Base-by-base conservation (phyloP, 495 filamentous ascomycete genomes). In the Lepraria neglecta region DNA sequence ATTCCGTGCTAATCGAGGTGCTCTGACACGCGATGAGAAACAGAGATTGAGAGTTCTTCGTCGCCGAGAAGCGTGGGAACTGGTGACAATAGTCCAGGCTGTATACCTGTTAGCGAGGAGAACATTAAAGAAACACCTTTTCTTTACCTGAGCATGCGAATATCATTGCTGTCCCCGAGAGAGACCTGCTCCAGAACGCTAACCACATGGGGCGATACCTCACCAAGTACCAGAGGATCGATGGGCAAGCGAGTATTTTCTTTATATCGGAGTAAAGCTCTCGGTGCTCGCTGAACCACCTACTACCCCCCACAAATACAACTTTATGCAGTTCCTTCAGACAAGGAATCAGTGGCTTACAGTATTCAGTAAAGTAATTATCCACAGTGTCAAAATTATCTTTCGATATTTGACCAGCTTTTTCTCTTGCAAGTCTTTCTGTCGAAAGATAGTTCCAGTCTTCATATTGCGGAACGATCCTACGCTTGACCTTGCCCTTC, bases 281-380 rank as follows among this genome's bases (percentile, higher is more conserved):
- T 63, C n/a, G 28, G 9, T 63, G 5, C 54, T 59, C 47, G 5
- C 3, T 33, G 6, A 45, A 46, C 28, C 56, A 45, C 12, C 15
- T 31, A 12, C 44, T 54, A 4, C 46, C 45, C 14, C 30, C 48
- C 3, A 24, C 3, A 50, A 64, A 60, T 55, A 60, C 30, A 0
- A 45, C 56, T 60, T 50, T 43, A 38, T 60, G 21, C 40, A 64
- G 57, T n/a, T 60, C 57, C 33, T 55, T 56, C n/a, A 64, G 30
- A 44, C 42, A 64, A 60, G 47, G 57, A 60, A 64, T 40, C 43
- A 64, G 27, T 19, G 10, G 43, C 55, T 60, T 47, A 21, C 42
- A 64, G 19, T 60, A 12, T 10, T 52, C 7, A 43, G 57, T 60
- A 50, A 56, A 56, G 28, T 50, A 27, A 6, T 60, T 6, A 50